Evolutionary conservation across 2,329 filamentous ascomycete species (phyloP), one percentile per base, ranked within the genome.

Genomic region (Sporothrix brunneoviolacea): DNA sequence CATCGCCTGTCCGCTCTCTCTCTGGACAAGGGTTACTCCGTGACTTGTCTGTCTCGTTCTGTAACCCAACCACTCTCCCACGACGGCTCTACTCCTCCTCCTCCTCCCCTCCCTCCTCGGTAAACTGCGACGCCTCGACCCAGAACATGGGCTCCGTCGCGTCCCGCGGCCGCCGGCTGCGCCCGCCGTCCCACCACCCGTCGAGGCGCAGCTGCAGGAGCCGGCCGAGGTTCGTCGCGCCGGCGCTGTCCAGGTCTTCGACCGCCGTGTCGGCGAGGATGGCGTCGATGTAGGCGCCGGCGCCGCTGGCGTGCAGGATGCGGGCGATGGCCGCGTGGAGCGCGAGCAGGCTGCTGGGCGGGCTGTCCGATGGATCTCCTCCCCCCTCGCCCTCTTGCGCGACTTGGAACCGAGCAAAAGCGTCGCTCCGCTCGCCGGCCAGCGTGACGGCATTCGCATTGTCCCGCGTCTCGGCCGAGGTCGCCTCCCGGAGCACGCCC

Each of bases 161-260:
- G 18, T 22, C 8, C 19, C 32, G 13, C 13, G 8, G 7, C 42
- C 4, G 3, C 18, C n/a, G 18, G 4, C 30, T 3, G 4, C 19
- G n/a, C 1, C 36, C n/a, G 3, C 54, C 44, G 22, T 41, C 39
- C 49, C 47, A 52, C 54, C 54, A 55, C 10, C 54, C 54, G 8
- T 55, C 54, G 8, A 55, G 40, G 10, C 54, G 51, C 32, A 55
- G 43, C 45, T 44, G 46, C 54, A 55, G 33, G 18, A 55, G 43
- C 8, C 22, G 42, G 12, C 28, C 54, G 2, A 52, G 19, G 24
- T 52, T 27, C 8, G 48, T 48, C 30, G 16, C 21, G 16, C 54
- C 54, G 35, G 45, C 47, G 0, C 22, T 6, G 12, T 22, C 33
- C 22, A 55, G 24, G 19, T 52, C 52, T 15, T 55, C 54, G 12